These are phyloP conservation scores for Curvularia lunata DNA, from an alignment of 2,329 filamentous ascomycete genomes.

Conservation along the genomic window DNA sequence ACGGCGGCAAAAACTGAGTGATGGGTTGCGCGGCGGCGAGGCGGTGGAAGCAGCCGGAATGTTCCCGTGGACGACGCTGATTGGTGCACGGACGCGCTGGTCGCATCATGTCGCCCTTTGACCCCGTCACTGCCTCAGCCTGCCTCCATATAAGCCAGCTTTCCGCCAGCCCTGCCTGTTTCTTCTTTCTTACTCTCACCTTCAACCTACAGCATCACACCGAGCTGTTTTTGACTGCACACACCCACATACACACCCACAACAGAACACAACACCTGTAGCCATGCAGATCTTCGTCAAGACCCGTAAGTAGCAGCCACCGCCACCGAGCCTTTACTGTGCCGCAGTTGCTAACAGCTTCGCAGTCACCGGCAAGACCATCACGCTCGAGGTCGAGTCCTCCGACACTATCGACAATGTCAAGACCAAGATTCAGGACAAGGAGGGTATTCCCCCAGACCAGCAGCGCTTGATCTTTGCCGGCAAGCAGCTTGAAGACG, in stretches of 20 bases:
- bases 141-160: conserved; percentile 41
- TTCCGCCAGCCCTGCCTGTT: conserved; percentile 23
- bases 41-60: conserved; percentile 37
- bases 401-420: conserved; percentile 95
- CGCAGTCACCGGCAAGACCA: conserved; percentile 70
- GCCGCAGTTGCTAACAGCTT: conserved; percentile 40
- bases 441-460: conserved; percentile 95
- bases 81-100: conserved; percentile 40
- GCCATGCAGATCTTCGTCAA: conserved; percentile 98
- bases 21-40: conserved; percentile 10
- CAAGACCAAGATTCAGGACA: conserved; percentile 96
- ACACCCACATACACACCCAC: conserved; percentile 17
- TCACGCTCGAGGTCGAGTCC: conserved; percentile 70
- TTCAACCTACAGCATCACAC: conserved; percentile 12
- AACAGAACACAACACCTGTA: conserved; percentile 6
- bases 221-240: conserved; percentile 13
- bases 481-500: conserved; percentile 95
- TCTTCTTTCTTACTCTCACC: conserved; percentile 24
- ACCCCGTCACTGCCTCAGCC: conserved; percentile 43
- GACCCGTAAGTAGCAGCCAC: conserved; percentile 72
- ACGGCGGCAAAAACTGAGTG: conserved; percentile 12
- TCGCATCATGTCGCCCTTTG: conserved; percentile 41
- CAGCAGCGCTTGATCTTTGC: conserved; percentile 98
- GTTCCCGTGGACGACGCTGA: conserved; percentile 38
- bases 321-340: conserved; percentile 22